phyloP scores from a whole-genome alignment of 2,329 filamentous ascomycete genomes.

The Trichophyton mentagrophytes region DNA sequence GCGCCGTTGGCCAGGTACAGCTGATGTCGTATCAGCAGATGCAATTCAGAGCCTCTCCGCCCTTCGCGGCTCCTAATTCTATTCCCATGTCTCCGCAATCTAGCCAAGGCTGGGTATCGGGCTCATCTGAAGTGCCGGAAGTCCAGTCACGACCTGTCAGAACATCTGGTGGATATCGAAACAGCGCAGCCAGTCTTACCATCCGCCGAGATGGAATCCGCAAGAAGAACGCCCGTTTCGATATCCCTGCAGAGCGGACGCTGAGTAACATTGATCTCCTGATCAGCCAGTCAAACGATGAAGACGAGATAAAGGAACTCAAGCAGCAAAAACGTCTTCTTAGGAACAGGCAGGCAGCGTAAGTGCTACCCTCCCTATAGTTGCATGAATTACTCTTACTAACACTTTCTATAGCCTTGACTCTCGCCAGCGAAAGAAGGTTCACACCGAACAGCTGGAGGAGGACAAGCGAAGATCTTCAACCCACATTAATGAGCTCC shows the following conservation, averaged over 20 bases:
- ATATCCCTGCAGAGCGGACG: constrained; percentile 88
- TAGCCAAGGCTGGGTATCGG: constrained; percentile 44
- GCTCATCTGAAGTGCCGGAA: constrained; percentile 37
- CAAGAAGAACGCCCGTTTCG: constrained; percentile 98
- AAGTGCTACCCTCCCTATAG: constrained; percentile 35
- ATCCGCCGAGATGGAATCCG: constrained; percentile 74
- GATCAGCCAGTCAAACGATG: constrained; percentile 67
- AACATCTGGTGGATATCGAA: constrained; percentile 48
- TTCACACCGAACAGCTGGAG: constrained; percentile 91
- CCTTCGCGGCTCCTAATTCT: constrained; percentile 34
- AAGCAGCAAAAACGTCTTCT: constrained; percentile 96
- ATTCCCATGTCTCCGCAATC: constrained; percentile 50
- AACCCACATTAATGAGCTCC: constrained; percentile 60
- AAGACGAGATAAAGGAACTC: constrained; percentile 90
- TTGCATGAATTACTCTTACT: constrained; percentile 17
- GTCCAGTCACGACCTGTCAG: constrained; percentile 38
- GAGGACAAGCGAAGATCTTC: constrained; percentile 92
- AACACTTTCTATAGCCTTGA: constrained; percentile 59
- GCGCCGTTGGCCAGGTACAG: constrained; percentile 30
- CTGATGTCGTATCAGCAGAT: constrained; percentile 28
- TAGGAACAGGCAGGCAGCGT: constrained; percentile 94
- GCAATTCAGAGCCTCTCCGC: constrained; percentile 36
- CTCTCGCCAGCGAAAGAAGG: constrained; percentile 94
- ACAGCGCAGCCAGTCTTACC: constrained; percentile 56
- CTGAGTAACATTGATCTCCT: constrained; percentile 89